Evolutionary conservation across 805 yeast genomes (phyloP), one percentile per base, ranked within the genome.

Genomic region (Gaillardinia entomophila): DNA sequence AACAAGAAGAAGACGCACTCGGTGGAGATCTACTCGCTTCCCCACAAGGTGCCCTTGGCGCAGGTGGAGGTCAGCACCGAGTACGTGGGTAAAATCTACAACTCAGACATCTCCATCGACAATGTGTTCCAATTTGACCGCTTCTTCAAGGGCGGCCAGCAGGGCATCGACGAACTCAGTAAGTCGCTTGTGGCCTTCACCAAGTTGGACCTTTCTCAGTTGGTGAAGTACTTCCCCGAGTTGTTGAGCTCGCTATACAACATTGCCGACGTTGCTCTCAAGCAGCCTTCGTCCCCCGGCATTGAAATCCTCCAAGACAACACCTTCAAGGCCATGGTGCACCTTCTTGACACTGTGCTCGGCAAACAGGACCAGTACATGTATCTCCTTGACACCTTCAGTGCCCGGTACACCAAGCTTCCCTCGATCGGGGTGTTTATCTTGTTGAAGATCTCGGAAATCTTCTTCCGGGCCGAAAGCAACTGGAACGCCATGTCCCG

Each of bases 51-150:
- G 15, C 64, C 68, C 13, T 51, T 66, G 26, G 68, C 73, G n/a
- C 65, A 59, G 24, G 60, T 68, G 16, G 82, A 81, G 41, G 45
- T 83, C 13, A 64, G 72, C 12, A 62, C 83, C 0, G 77, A 73
- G 32, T 85, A 82, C 51, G 75, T 79, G 34, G 95, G 96, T 16
- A 79, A 72, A 42, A 53, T 62, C 12, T 82, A 63, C 57, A 82
- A 83, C 45, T 57, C 76, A 13, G 86, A 80, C 37, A 32, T 58
- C 4, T 57, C 79, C 3, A 63, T 81, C 36, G 75, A 72, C 26
- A 66, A 68, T 20, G 57, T 85, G 29, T 51, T 79, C 41, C 67
- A 70, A 37, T 76, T 79, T 73, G 73, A 64, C 36, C 51, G 65
- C 24, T 53, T 68, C 16, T 68, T 68, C 44, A 72, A 68, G 37